Percentiles rank a stretch among this genome's conserved stretches.
phyloP scores from a whole-genome alignment of 331 rosid genomes.

The Cucumis variabilis region DNA sequence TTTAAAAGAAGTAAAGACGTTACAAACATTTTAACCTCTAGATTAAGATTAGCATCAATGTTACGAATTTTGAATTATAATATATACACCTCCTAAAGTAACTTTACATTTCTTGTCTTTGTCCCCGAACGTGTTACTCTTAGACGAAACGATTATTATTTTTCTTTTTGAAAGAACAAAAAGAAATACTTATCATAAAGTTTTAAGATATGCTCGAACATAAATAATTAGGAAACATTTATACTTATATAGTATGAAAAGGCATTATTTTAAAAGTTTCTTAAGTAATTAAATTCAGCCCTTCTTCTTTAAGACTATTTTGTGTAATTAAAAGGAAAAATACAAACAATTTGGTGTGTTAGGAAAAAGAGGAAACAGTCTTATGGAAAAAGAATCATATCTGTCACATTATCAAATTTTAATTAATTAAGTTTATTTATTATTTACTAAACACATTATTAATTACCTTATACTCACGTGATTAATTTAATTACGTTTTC shows the following conservation, averaged over 20 bases:
- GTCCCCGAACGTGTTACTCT: not conserved
- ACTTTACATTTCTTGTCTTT: not conserved
- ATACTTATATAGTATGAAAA: not conserved
- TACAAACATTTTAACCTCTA: not conserved
- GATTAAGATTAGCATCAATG: not conserved
- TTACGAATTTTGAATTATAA: not conserved
- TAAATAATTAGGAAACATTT: not conserved
- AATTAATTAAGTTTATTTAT: not conserved
- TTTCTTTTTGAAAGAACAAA: not conserved
- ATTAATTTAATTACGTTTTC: not conserved
- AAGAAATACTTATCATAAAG: not conserved
- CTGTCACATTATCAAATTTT: not conserved
- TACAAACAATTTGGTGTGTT: not conserved
- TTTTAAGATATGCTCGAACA: conserved; percentile 6
- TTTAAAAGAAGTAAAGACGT: not conserved
- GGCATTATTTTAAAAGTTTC: not conserved
- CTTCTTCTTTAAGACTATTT: no score
- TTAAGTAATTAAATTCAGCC: not conserved
- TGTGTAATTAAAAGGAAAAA: no score
- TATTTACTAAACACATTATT: not conserved
- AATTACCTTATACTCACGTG: not conserved
- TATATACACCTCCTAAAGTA: not conserved
- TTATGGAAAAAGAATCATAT: not conserved
- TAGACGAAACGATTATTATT: not conserved
- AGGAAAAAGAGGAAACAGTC: not conserved